These are phyloP conservation scores for Vanrija sp. DNA, from an alignment of 1,284 basidiomycete species.

Conservation along the genomic window DNA sequence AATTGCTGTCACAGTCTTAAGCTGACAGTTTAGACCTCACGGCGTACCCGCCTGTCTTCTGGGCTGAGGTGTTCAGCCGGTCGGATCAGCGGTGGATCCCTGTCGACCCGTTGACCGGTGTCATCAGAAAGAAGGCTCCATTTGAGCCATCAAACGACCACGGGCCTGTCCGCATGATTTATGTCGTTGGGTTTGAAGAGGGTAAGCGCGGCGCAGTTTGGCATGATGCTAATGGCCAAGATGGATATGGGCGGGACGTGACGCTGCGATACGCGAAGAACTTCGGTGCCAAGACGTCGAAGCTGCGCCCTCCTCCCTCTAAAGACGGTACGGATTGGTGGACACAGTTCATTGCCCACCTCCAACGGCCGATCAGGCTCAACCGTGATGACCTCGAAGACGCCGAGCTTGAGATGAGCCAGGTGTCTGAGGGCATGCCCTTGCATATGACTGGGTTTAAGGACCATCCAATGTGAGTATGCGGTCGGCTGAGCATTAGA, in stretches of 20 bases:
- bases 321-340: constrained; percentile 75
- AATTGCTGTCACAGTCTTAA: too few species aligned
- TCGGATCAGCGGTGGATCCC: constrained; percentile 89
- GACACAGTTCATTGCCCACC: constrained; percentile 61
- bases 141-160: constrained; percentile 68
- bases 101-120: constrained; percentile 78
- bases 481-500: too few species aligned
- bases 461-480: constrained; percentile 77
- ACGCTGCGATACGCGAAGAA: constrained; percentile 64
- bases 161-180: constrained; percentile 80
- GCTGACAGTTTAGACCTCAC: constrained; percentile 30
- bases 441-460: constrained; percentile 88
- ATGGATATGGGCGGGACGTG: constrained; percentile 56
- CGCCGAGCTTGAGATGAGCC: constrained; percentile 75
- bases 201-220: constrained; percentile 55
- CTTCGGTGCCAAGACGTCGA: constrained; percentile 75
- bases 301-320: constrained; percentile 66
- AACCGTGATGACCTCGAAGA: constrained; percentile 91
- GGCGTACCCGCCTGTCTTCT: constrained; percentile 77
- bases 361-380: constrained; percentile 71
- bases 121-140: constrained; percentile 71
- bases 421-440: constrained; percentile 89
- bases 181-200: constrained; percentile 92
- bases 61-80: constrained; percentile 95
- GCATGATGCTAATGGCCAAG: constrained; percentile 29